These are phyloP conservation scores for Dioscorea alata DNA, from an alignment of 106 monocot genomes.

Conservation along the genomic window DNA sequence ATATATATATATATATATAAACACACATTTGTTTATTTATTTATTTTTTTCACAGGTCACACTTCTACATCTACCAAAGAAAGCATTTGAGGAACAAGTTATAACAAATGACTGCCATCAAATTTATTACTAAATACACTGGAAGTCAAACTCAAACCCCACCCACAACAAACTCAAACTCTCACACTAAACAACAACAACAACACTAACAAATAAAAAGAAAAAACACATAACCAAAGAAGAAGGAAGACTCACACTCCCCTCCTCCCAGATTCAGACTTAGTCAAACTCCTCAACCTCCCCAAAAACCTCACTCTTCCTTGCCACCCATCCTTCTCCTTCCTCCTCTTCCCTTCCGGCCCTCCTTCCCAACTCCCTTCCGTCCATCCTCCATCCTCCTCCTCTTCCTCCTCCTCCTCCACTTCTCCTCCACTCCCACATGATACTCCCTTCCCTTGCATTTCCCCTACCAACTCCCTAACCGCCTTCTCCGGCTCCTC, in stretches of 20 bases:
- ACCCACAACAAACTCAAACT: too few species aligned
- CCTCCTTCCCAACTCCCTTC: constrained; percentile 37
- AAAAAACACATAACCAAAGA: too few species aligned
- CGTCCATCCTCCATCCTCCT: constrained; percentile 6
- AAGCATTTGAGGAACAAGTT: too few species aligned
- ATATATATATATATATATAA: too few species aligned
- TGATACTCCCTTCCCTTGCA: constrained; percentile 25
- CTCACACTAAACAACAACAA: too few species aligned
- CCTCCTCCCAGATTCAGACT: constrained; percentile 73
- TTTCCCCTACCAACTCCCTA: constrained; percentile 51
- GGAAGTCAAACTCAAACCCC: too few species aligned
- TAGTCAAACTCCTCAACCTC: constrained; percentile 66
- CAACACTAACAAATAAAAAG: too few species aligned
- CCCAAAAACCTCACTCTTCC: constrained; percentile 58
- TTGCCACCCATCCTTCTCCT: constrained; percentile 50
- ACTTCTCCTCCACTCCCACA: constrained; percentile 4
- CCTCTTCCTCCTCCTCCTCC: constrained; percentile 12
- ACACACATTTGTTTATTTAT: too few species aligned
- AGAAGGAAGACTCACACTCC: constrained; percentile 22
- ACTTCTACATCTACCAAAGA: too few species aligned
- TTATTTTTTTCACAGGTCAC: too few species aligned
- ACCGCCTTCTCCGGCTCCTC: constrained; percentile 46
- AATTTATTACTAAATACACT: too few species aligned
- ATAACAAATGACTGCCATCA: too few species aligned
- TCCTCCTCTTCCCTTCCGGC: constrained; percentile 11